Conservation (phyloP, 2,329 filamentous ascomycete genomes). For the Alternaria ethzedia region DNA sequence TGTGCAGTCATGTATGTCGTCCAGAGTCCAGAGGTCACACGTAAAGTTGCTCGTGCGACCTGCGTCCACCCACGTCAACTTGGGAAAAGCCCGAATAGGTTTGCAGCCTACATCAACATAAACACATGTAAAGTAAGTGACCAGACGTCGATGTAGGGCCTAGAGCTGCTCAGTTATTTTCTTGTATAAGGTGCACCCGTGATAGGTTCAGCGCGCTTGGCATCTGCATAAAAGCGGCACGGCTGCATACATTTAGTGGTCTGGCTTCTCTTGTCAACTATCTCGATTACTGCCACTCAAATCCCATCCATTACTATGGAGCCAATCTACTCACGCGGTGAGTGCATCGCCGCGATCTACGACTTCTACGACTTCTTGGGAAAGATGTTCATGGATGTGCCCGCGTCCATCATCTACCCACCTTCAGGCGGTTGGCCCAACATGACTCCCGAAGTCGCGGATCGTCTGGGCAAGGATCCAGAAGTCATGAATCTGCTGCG, state of each 20-base stretch:
- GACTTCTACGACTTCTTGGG: background rate
- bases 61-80: too few relatives aligned
- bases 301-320: background rate
- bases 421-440: background rate
- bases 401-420: background rate
- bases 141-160: background rate
- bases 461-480: background rate
- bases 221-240: background rate
- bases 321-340: background rate
- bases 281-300: background rate
- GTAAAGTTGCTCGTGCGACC: too few relatives aligned
- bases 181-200: background rate
- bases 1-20: too few relatives aligned
- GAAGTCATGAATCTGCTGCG: background rate
- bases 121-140: background rate
- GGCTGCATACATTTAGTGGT: background rate
- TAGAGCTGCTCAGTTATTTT: background rate
- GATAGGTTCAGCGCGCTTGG: background rate
- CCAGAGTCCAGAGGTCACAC: too few relatives aligned
- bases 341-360: background rate
- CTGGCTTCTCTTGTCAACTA: background rate
- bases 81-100: too few relatives aligned
- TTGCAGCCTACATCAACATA: background rate
- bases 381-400: background rate
- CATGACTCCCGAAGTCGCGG: background rate